Evolutionary conservation across 2,329 filamentous ascomycete species (phyloP), one percentile per base, ranked within the genome.

Genomic region (Cladophialophora bantiana): DNA sequence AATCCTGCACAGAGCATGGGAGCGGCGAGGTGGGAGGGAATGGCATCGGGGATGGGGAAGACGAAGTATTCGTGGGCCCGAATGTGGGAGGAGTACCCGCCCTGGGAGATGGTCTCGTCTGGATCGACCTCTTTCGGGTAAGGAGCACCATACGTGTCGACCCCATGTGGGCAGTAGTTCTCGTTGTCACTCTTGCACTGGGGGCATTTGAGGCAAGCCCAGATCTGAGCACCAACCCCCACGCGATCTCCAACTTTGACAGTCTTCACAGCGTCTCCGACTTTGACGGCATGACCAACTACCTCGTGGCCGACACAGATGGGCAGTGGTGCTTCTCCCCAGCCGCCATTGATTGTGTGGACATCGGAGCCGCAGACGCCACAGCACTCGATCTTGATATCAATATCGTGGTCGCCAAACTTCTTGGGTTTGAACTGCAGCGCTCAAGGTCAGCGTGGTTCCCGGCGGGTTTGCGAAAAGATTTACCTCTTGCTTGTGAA

Each of bases 391-490:
- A 97, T 90, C 83, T 94, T 90, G 80, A 97, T 87, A 77, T 96
- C 93, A 74, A 97, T 88, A 76, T 97, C 93, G 79, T 92, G 86
- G 77, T 94, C 91, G 71, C 90, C 92, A 77, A 96, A 96, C 18
- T 91, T 90, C 83, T 96, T 95, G 66, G 94, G 88, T 73, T 89
- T 86, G 83, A 92, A 93, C 83, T 94, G 42, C 38, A 34, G n/a
- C n/a, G 40, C 7, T 26, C 26, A 3, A 35, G 36, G 32, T 69
- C 61, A 67, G 52, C 35, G 31, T 34, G n/a, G 7, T 32, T 62
- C 58, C 20, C 4, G 15, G 34, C 32, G 13, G 52, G 6, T 18
- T 12, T 53, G 12, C 20, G 45, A 48, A 55, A 55, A 7, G 15
- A 57, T 78, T 67, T 74, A 87, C 85, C 71, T 83, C 81, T 75